These are phyloP conservation scores for Plantago ovata DNA, from an alignment of 257 asterid genomes.

Conservation along the genomic window DNA sequence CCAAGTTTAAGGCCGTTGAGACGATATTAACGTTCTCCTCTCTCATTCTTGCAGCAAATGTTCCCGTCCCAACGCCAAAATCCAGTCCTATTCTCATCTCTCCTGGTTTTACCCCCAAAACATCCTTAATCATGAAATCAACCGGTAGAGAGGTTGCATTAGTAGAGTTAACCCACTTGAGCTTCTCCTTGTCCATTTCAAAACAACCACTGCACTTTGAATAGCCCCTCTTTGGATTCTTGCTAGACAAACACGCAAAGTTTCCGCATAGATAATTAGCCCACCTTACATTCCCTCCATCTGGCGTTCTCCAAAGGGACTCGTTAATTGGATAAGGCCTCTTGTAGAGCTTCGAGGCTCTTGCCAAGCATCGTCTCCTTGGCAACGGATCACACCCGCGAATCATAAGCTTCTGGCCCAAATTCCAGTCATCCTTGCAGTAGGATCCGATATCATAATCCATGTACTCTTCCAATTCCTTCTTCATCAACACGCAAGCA, in stretches of 20 bases:
- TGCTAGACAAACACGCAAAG: slow-evolving; percentile 74
- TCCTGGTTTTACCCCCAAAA: slow-evolving; percentile 48
- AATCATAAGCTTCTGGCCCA: slow-evolving; percentile 78
- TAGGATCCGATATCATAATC: slow-evolving; percentile 83
- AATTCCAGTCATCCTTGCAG: slow-evolving; percentile 83
- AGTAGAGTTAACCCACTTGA: slow-evolving; percentile 47
- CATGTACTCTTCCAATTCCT: slow-evolving; percentile 83
- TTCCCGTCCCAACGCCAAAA: slow-evolving; percentile 76
- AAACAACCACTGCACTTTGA: slow-evolving; percentile 72
- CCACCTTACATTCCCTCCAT: slow-evolving; percentile 90
- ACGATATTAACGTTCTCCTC: slow-evolving; percentile 66
- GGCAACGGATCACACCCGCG: slow-evolving; percentile 90
- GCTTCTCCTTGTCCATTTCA: slow-evolving; percentile 80
- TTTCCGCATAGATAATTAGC: slow-evolving; percentile 71
- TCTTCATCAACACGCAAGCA: slow-evolving; percentile 61
- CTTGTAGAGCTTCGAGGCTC: slow-evolving; percentile 76
- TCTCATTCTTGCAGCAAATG: slow-evolving; percentile 83
- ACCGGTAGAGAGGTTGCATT: slow-evolving; percentile 32
- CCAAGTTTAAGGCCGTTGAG: slow-evolving; percentile 73
- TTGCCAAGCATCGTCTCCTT: slow-evolving; percentile 66
- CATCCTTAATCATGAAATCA: slow-evolving; percentile 54
- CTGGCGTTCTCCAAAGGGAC: slow-evolving; percentile 79
- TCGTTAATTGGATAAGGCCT: slow-evolving; percentile 76
- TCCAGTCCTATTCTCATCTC: slow-evolving; percentile 77
- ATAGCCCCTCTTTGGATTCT: slow-evolving; percentile 67